These are phyloP conservation scores for Fusarium sp. DNA, from an alignment of 2,329 filamentous ascomycete genomes.

Conservation along the genomic window DNA sequence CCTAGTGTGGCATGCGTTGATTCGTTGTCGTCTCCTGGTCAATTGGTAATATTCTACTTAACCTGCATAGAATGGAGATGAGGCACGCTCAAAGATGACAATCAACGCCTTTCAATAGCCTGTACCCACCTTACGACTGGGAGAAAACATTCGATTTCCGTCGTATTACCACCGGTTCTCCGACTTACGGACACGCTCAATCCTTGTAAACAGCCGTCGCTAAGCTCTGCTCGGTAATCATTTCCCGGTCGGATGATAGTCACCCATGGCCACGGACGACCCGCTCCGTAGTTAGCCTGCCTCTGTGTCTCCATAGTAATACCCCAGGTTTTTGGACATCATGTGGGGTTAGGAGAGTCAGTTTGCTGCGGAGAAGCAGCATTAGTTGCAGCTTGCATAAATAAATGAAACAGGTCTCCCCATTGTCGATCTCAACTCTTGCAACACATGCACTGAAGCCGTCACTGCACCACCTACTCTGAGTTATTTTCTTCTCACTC, in stretches of 20 bases:
- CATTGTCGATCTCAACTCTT: neutral
- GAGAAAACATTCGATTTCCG: neutral
- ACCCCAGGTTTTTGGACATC: neutral
- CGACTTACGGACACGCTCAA: neutral
- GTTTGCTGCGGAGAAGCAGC: neutral
- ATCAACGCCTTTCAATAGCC: neutral
- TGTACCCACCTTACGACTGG: neutral
- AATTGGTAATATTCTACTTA: neutral
- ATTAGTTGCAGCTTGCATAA: neutral
- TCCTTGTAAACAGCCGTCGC: neutral
- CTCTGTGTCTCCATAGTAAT: neutral
- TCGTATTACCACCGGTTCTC: neutral
- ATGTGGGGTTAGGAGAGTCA: neutral
- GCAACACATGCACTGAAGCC: neutral
- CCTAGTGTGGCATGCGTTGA: neutral
- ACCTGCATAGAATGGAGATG: neutral
- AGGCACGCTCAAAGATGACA: neutral
- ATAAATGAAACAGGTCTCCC: neutral
- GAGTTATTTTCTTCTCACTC: neutral
- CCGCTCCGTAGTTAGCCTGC: neutral
- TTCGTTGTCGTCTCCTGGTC: neutral
- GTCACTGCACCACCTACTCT: neutral
- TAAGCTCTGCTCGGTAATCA: neutral
- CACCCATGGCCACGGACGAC: slow-evolving; percentile 2
- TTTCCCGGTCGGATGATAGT: neutral